A percentile compares a stretch with the other conserved stretches of the same genome.
Conservation (phyloP, 2,329 filamentous ascomycete species). For the Xylaria sp. region DNA sequence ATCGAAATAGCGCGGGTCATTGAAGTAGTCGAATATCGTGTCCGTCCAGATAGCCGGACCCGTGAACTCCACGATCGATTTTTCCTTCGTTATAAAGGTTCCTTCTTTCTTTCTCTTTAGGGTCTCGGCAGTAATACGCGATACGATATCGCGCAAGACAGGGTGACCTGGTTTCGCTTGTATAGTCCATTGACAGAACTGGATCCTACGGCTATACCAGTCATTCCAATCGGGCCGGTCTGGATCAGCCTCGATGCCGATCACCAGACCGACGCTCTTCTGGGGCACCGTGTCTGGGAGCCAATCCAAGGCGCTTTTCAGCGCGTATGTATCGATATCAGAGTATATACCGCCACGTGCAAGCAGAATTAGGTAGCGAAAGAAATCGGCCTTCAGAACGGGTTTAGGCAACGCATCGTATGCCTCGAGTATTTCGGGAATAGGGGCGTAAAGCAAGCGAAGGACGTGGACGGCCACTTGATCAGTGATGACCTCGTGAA, state of each 20-base stretch:
- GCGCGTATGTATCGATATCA: slow-evolving; percentile 89
- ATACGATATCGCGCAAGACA: slow-evolving; percentile 86
- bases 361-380: slow-evolving; percentile 76
- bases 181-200: slow-evolving; percentile 99
- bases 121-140: slow-evolving; percentile 85
- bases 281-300: slow-evolving; percentile 81
- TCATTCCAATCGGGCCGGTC: slow-evolving; percentile 91
- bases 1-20: slow-evolving; percentile 88
- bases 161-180: slow-evolving; percentile 95
- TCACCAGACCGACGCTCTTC: slow-evolving; percentile 82
- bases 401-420: slow-evolving; percentile 78
- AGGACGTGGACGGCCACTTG: slow-evolving; percentile 83
- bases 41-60: slow-evolving; percentile 97
- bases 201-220: slow-evolving; percentile 96
- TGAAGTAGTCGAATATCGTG: slow-evolving; percentile 90
- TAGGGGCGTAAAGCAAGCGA: slow-evolving; percentile 84
- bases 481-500: slow-evolving; percentile 98
- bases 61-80: slow-evolving; percentile 90
- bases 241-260: slow-evolving; percentile 96
- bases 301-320: slow-evolving; percentile 88
- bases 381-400: slow-evolving; percentile 83
- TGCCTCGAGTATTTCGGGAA: slow-evolving; percentile 82
- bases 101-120: slow-evolving; percentile 75
- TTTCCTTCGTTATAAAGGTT: slow-evolving; percentile 64
- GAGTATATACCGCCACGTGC: slow-evolving; percentile 78